A percentile compares a stretch with the other conserved stretches of the same genome.
phyloP scores from a whole-genome alignment of 2,329 filamentous ascomycete genomes.

The Fusarium multiceps region DNA sequence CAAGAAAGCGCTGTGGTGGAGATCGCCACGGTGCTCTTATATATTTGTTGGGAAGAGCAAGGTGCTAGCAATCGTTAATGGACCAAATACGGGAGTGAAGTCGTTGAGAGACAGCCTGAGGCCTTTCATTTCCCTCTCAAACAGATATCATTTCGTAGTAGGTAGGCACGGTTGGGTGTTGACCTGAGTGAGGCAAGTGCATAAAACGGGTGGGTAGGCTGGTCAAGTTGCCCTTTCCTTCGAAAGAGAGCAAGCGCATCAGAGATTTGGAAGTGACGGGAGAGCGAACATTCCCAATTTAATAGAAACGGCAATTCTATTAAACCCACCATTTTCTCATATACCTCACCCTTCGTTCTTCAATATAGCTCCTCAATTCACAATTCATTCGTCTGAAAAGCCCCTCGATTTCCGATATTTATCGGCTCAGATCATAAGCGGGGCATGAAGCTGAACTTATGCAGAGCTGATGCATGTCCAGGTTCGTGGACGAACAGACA shows the following conservation, averaged over 20 bases:
- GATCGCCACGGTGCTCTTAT: slow-evolving; percentile 12
- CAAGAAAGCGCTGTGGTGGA: slow-evolving; percentile 21
- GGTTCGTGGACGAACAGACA: slow-evolving; percentile 3
- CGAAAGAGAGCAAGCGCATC: background rate
- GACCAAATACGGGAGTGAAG: background rate
- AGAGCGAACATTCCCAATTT: slow-evolving; percentile 22
- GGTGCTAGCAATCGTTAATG: background rate
- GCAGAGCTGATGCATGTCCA: slow-evolving; percentile 18
- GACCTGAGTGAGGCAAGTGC: background rate
- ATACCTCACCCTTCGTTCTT: slow-evolving; percentile 26
- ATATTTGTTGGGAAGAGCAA: slow-evolving; percentile 7
- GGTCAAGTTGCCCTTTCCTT: background rate
- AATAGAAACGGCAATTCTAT: slow-evolving; percentile 10
- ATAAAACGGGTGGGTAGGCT: background rate
- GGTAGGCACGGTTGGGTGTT: slow-evolving; percentile 1
- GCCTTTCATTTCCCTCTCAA: background rate
- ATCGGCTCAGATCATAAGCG: slow-evolving; percentile 43
- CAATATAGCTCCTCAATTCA: slow-evolving; percentile 9
- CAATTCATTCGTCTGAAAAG: slow-evolving; percentile 15
- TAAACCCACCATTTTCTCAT: slow-evolving; percentile 22
- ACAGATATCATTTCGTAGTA: background rate
- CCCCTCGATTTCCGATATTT: slow-evolving; percentile 38
- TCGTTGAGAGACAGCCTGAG: background rate
- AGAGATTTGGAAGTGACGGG: background rate
- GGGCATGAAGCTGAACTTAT: slow-evolving; percentile 26